These are phyloP conservation scores for Kalmusia sp. DNA, from an alignment of 2,329 filamentous ascomycete species.

Conservation along the genomic window DNA sequence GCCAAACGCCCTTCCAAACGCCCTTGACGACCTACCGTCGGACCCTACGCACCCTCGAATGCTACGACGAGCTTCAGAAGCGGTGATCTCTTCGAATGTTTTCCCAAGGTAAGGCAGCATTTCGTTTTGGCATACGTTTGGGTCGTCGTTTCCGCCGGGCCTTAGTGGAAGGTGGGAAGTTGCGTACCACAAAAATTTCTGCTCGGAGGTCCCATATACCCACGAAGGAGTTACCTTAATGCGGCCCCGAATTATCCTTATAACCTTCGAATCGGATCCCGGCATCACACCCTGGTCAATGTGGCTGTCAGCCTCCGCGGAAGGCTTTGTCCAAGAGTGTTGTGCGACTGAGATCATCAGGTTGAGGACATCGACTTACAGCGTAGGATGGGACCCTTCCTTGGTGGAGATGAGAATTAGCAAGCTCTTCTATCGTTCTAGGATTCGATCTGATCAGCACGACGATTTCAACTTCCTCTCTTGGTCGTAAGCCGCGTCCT, in stretches of 20 bases:
- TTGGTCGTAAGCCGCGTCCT: too few relatives aligned
- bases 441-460: too few relatives aligned
- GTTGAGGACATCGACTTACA: too few relatives aligned
- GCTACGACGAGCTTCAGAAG: constrained; percentile 43
- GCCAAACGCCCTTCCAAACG: constrained; percentile 23
- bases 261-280: neutral
- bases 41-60: constrained; percentile 32
- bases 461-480: too few relatives aligned
- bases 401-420: too few relatives aligned
- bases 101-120: constrained; percentile 37
- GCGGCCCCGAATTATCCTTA: neutral
- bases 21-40: constrained; percentile 32
- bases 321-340: neutral
- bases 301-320: constrained; percentile 1
- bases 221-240: neutral
- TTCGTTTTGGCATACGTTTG: constrained; percentile 1
- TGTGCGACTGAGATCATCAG: neutral
- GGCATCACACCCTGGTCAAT: neutral
- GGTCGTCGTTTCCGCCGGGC: neutral
- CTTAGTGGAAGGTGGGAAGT: neutral
- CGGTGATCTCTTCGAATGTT: constrained; percentile 33
- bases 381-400: too few relatives aligned
- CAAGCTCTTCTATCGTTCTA: too few relatives aligned
- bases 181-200: neutral
- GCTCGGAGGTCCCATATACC: neutral